Evolutionary conservation across 164 flowering plant genomes (phyloP).

Genomic region (Piper betle): DNA sequence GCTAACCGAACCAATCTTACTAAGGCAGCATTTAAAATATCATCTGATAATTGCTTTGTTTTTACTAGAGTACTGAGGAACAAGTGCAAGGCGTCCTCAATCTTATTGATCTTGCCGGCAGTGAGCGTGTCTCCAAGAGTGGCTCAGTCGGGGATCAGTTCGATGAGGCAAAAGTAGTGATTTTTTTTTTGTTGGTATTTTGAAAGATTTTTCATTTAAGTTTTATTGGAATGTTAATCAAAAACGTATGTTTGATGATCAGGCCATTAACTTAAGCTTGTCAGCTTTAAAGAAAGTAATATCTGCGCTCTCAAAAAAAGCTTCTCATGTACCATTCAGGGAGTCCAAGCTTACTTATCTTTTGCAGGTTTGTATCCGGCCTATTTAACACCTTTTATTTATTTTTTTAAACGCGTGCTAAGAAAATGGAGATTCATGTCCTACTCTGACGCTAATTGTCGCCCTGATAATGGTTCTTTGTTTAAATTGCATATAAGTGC

Average conservation of each 20-base stretch:
- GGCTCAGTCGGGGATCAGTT: constrained; percentile 89
- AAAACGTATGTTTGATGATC: constrained; percentile 3
- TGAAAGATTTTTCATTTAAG: too few species aligned
- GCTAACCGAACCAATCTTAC: neutral
- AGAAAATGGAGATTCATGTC: too few species aligned
- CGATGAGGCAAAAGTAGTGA: constrained; percentile 88
- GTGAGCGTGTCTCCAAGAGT: constrained; percentile 97
- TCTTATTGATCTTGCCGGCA: constrained; percentile 96
- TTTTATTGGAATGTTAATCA: neutral
- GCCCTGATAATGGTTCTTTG: too few species aligned
- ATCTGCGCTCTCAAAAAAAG: constrained; percentile 83
- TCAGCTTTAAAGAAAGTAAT: constrained; percentile 86
- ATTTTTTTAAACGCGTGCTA: too few species aligned
- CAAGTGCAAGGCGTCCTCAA: constrained; percentile 93
- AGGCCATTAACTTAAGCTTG: constrained; percentile 91
- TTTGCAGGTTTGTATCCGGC: constrained; percentile 55
- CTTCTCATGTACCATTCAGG: constrained; percentile 79
- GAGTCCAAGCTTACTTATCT: constrained; percentile 95
- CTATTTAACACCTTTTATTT: neutral
- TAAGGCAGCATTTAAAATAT: neutral
- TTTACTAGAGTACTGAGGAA: constrained; percentile 72
- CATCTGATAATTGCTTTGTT: neutral
- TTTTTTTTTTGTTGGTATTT: too few species aligned
- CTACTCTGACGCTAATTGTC: too few species aligned
- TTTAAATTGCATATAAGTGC: too few species aligned